Base-by-base conservation (phyloP, 352 stramenopile genomes). In the Elongisporangium anandrum region DNA sequence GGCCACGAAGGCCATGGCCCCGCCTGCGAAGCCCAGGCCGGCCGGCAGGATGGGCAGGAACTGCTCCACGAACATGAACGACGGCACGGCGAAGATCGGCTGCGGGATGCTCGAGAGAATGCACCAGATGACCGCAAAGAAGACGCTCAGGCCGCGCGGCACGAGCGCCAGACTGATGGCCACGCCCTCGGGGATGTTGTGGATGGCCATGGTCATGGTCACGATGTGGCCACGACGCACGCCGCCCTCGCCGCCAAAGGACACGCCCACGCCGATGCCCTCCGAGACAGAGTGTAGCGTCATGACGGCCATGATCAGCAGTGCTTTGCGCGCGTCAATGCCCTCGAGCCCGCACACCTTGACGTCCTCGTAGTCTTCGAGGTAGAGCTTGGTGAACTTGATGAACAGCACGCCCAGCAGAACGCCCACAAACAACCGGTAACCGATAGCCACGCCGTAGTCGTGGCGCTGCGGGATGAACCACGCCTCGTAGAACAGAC, bases 251-350 rank as follows among this genome's bases (percentile, higher is more conserved):
- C 95, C 96, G 52, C 96, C 96, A 67, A 99, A 99, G 17, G 91
- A 98, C 9, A 99, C 97, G 17, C 97, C 97, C 57, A 99, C 98
- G 41, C 96, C 97, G 59, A 94, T 90, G 38, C 97, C 97, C 81
- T 99, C 97, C 17, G 94, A 97, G 59, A 99, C 97, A 1, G 94
- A 99, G 82, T 99, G 97, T 54, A 99, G 75, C 21, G 95, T 99
- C 97, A 99, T 99, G 24, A 99, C 96, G 21, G 97, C 97, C 75
- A 99, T 97, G 67, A 99, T 98, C 19, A 99, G 71, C 41, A 99
- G 69, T 45, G 97, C 87, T 65, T 96, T 96, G 58, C 87, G 85
- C 17, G 91, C 91, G 70, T 98, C 87, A 29, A 97, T 64, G 49
- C 79, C 74, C 22, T 87, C 74, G 8, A 91, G 56, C 17, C 80